Evolutionary conservation across 2,329 filamentous ascomycete genomes (phyloP).

Genomic region (Microdochium nivale): DNA sequence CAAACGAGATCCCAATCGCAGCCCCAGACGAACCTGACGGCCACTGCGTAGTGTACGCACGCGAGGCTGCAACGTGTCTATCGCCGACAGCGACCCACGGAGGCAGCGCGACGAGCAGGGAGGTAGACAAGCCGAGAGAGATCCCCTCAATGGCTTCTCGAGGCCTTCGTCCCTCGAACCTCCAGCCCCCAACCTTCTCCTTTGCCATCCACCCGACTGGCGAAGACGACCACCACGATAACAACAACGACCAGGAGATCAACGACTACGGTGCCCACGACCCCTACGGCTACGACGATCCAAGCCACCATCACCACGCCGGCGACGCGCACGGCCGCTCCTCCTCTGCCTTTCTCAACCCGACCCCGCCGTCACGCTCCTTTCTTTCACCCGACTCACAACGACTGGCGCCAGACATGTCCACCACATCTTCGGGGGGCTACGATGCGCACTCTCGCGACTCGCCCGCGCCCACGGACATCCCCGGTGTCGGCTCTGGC

Average conservation of each 20-base stretch:
- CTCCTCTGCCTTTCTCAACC: background rate
- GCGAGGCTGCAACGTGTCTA: too few species aligned
- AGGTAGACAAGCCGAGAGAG: too few species aligned
- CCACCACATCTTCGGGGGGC: slow-evolving; percentile 5
- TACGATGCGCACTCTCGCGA: slow-evolving; percentile 15
- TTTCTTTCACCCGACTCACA: background rate
- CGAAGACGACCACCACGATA: slow-evolving; percentile 5
- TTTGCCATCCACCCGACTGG: background rate
- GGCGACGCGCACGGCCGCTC: background rate
- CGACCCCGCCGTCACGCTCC: background rate
- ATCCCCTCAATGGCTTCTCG: background rate
- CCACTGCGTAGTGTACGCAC: too few species aligned
- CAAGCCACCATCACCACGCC: slow-evolving; percentile 2
- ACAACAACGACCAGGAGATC: slow-evolving; percentile 1
- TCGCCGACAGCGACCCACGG: too few species aligned
- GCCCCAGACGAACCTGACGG: too few species aligned
- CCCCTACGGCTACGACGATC: slow-evolving; percentile 11
- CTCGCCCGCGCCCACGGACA: slow-evolving; percentile 23
- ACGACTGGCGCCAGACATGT: background rate
- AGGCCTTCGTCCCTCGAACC: slow-evolving; percentile 10
- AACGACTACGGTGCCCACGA: slow-evolving; percentile 9
- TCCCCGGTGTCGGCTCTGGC: slow-evolving; percentile 22
- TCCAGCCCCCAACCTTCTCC: slow-evolving; percentile 1
- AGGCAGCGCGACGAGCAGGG: too few species aligned
- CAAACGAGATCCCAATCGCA: too few species aligned